Evolutionary conservation across 805 yeast species (phyloP), one percentile per base, ranked within the genome.

Genomic region (Starmerella floris): DNA sequence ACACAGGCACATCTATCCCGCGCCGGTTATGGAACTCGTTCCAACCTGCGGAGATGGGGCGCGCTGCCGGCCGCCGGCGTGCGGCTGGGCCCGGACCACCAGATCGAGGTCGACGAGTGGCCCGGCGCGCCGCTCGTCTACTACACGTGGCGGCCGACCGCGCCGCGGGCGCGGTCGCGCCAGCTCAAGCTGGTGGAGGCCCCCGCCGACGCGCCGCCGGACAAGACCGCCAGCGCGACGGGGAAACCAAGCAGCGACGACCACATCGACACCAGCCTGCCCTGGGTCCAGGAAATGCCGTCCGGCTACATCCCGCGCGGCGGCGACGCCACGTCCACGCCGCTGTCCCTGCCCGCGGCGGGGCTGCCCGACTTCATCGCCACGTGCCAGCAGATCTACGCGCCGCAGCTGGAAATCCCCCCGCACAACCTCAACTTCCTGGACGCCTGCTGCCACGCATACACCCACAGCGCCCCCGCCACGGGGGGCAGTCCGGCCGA

Each of bases 251-350:
- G 21, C 17, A 16, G 5, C 36, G 23, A 39, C 15, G 45, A 52
- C 44, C 39, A 48, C 15, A 11, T 23, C 9, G 37, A 32, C 15
- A 50, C 43, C 26, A 51, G 37, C 30, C 33, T 42, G 38, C 70
- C 69, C 0, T 83, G 94, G 94, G 62, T 83, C 25, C 87, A 79
- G 56, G 80, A 78, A 3, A 64, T 78, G 46, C 94, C 94, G 0
- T 66, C 68, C 39, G 94, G 94, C 0, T 84, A 83, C 58, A 63
- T 82, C 5, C 94, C 84, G 54, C 69, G 97, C 53, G 96, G 96
- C 1, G 38, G 30, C 1, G 76, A 73, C 3, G 81, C 70, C 19
- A 68, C 72, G 2, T 56, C 65, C n/a, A 71, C 76, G 0, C 60
- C 83, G 5, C 60, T 79, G 53, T 91, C 95, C 94, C 70, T 58